These are phyloP conservation scores for Claviceps fusiformis DNA, from an alignment of 2,329 filamentous ascomycete species.

Conservation along the genomic window DNA sequence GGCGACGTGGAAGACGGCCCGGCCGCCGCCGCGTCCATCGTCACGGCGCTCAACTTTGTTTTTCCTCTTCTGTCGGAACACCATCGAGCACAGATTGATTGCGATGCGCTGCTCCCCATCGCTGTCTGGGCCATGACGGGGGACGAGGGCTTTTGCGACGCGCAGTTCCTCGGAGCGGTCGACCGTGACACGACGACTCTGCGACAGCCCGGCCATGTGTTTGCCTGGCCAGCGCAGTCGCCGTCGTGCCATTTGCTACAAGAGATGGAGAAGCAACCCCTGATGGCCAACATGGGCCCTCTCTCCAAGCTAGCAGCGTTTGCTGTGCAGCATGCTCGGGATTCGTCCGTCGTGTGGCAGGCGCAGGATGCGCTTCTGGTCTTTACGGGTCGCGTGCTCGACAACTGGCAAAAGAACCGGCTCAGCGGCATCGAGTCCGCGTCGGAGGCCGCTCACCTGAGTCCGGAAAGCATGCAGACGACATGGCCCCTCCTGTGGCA, in stretches of 20 bases:
- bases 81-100: constrained; percentile 46
- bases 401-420: constrained; percentile 62
- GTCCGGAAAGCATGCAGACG: constrained; percentile 48
- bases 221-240: constrained; percentile 51
- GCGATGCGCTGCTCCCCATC: constrained; percentile 56
- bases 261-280: constrained; percentile 42
- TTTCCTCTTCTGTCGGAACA: constrained; percentile 56
- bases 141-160: constrained; percentile 60
- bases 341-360: constrained; percentile 31
- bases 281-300: constrained; percentile 54
- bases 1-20: constrained; percentile 26
- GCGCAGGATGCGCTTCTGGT: constrained; percentile 48
- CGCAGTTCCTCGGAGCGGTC: constrained; percentile 59
- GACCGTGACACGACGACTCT: constrained; percentile 53
- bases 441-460: constrained; percentile 49
- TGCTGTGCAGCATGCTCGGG: constrained; percentile 41
- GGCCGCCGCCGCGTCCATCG: constrained; percentile 38
- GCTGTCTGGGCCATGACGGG: constrained; percentile 55
- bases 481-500: constrained; percentile 65
- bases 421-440: constrained; percentile 59
- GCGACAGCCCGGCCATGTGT: constrained; percentile 18
- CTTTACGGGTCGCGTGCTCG: constrained; percentile 52
- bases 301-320: constrained; percentile 52
- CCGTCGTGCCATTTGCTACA: constrained; percentile 47
- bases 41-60: constrained; percentile 61